Conservation (phyloP, 2,329 filamentous ascomycete genomes). For the Pseudogymnoascus verrucosus region DNA sequence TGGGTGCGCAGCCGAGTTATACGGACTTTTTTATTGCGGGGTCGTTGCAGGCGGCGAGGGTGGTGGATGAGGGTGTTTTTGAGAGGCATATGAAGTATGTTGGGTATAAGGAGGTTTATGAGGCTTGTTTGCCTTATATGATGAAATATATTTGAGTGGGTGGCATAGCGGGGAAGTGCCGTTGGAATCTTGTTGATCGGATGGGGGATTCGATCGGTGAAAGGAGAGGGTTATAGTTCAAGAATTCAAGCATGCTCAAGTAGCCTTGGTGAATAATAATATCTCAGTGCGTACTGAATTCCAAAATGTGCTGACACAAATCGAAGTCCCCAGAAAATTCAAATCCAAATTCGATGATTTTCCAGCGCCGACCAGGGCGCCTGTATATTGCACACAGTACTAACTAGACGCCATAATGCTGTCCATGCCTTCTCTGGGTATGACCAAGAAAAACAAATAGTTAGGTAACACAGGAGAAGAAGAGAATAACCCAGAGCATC, state of each 20-base stretch:
- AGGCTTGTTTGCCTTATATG: constrained; percentile 17
- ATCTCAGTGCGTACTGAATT: background rate
- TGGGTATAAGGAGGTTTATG: constrained; percentile 21
- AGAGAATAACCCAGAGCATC: background rate
- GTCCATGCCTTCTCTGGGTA: background rate
- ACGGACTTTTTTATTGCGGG: constrained; percentile 36
- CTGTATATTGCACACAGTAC: background rate
- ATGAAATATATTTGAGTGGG: background rate
- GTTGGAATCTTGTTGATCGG: background rate
- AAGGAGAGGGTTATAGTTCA: background rate
- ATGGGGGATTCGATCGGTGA: background rate
- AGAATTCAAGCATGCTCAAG: background rate
- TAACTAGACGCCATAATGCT: background rate
- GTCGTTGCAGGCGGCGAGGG: constrained; percentile 27
- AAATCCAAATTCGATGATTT: background rate
- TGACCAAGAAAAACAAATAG: background rate
- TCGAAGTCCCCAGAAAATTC: background rate
- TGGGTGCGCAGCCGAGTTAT: constrained; percentile 29
- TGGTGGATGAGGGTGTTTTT: constrained; percentile 27
- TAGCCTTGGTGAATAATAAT: background rate
- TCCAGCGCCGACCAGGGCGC: background rate
- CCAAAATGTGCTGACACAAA: background rate
- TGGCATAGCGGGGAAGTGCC: background rate
- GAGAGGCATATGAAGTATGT: constrained; percentile 22
- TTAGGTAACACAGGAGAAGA: background rate